Evolutionary conservation across 2,329 filamentous ascomycete genomes (phyloP).

Genomic region (Periconia digitata): DNA sequence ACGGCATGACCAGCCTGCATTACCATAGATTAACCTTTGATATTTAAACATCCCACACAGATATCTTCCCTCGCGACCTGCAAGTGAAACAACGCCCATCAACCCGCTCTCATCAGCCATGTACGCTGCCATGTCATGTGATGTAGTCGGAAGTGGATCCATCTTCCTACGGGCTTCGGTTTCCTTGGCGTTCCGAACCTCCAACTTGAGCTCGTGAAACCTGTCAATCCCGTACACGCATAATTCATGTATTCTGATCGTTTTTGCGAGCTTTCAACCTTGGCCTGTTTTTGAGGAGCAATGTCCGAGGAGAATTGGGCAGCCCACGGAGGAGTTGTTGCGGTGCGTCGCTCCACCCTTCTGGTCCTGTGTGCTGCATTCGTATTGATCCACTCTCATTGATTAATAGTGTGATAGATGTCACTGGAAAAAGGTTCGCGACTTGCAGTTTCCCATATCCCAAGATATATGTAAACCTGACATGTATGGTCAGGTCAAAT

Average conservation of each 20-base stretch:
- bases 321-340: conserved; percentile 32
- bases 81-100: too few species aligned
- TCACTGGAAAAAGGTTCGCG: conserved; percentile 28
- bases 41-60: too few species aligned
- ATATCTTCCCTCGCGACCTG: too few species aligned
- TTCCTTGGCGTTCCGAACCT: conserved; percentile 2
- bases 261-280: neutral
- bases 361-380: neutral
- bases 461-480: neutral
- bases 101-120: too few species aligned
- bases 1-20: too few species aligned
- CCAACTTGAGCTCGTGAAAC: too few species aligned
- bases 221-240: too few species aligned
- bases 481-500: conserved; percentile 32
- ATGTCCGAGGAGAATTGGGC: conserved; percentile 39
- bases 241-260: neutral
- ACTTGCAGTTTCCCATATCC: neutral
- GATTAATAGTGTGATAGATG: conserved; percentile 32
- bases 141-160: too few species aligned
- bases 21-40: too few species aligned
- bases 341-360: conserved; percentile 9
- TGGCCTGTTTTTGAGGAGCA: neutral
- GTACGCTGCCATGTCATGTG: too few species aligned
- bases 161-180: conserved; percentile 2
- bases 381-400: neutral